phyloP scores from a whole-genome alignment of 768 basidiomycete genomes.

The Clavulina sp. region DNA sequence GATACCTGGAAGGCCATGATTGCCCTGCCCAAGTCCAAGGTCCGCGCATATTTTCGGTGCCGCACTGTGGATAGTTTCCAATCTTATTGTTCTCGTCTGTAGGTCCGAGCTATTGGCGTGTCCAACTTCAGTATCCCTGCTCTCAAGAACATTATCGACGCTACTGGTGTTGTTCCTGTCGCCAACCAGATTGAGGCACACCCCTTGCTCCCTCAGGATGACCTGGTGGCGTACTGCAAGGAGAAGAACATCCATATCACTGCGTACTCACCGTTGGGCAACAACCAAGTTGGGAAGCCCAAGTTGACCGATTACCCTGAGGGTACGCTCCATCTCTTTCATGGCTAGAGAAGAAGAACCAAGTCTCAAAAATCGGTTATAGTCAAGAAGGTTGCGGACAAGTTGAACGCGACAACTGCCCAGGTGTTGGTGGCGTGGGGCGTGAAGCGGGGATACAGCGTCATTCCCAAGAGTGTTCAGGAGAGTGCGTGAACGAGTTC shows the following conservation, averaged over 20 bases:
- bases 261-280: slow-evolving; percentile 59
- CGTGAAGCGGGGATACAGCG: slow-evolving; percentile 51
- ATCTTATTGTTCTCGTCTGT: neutral
- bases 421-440: slow-evolving; percentile 79
- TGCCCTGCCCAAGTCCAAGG: slow-evolving; percentile 38
- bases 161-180: slow-evolving; percentile 55
- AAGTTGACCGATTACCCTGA: slow-evolving; percentile 48
- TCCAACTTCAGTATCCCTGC: slow-evolving; percentile 61
- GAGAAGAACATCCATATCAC: slow-evolving; percentile 52
- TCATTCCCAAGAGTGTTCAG: slow-evolving; percentile 73
- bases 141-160: slow-evolving; percentile 46
- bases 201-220: slow-evolving; percentile 59
- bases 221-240: slow-evolving; percentile 52
- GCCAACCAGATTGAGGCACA: slow-evolving; percentile 76
- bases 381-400: slow-evolving; percentile 44
- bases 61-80: neutral
- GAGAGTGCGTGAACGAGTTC: slow-evolving; percentile 23
- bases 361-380: slow-evolving; percentile 3
- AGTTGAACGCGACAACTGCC: slow-evolving; percentile 47
- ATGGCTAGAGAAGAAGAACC: neutral
- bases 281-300: slow-evolving; percentile 45
- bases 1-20: slow-evolving; percentile 78
- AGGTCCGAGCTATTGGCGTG: slow-evolving; percentile 60
- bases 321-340: neutral
- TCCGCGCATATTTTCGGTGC: neutral